phyloP scores from a whole-genome alignment of 768 basidiomycete genomes.

The Sutorius australiensis region DNA sequence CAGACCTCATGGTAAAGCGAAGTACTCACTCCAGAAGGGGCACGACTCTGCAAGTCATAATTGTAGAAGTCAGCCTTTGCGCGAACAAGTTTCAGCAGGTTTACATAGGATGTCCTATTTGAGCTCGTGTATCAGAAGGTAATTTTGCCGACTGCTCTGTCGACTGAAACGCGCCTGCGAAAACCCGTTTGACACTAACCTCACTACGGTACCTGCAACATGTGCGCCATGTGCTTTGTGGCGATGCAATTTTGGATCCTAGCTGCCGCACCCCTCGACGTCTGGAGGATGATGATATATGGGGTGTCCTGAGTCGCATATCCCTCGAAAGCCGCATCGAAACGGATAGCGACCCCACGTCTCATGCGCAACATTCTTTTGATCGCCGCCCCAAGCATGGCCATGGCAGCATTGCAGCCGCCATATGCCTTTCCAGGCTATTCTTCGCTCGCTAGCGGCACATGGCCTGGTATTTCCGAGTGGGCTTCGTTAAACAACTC shows the following conservation, averaged over 20 bases:
- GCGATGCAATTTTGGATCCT: not conserved
- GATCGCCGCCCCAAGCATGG: not conserved
- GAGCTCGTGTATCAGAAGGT: too few relatives aligned
- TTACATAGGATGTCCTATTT: too few relatives aligned
- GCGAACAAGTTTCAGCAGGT: too few relatives aligned
- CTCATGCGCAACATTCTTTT: constrained; percentile 2
- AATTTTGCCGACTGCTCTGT: too few relatives aligned
- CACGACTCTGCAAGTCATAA: too few relatives aligned
- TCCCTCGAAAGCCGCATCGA: not conserved
- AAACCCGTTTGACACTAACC: too few relatives aligned
- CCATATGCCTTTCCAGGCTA: constrained; percentile 8
- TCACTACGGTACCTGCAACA: not conserved
- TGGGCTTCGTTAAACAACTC: constrained; percentile 17
- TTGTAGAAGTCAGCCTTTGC: too few relatives aligned
- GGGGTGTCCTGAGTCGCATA: too few relatives aligned
- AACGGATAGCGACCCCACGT: not conserved
- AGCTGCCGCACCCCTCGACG: not conserved
- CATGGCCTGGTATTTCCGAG: constrained; percentile 8
- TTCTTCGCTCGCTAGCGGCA: not conserved
- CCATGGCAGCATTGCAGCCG: not conserved
- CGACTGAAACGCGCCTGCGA: too few relatives aligned
- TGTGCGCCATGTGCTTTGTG: not conserved
- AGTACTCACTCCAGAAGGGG: too few relatives aligned
- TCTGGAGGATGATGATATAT: not conserved
- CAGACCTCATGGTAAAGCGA: too few relatives aligned